Base-by-base conservation (phyloP, 2,329 filamentous ascomycete species). In the Microascus cirrosus region DNA sequence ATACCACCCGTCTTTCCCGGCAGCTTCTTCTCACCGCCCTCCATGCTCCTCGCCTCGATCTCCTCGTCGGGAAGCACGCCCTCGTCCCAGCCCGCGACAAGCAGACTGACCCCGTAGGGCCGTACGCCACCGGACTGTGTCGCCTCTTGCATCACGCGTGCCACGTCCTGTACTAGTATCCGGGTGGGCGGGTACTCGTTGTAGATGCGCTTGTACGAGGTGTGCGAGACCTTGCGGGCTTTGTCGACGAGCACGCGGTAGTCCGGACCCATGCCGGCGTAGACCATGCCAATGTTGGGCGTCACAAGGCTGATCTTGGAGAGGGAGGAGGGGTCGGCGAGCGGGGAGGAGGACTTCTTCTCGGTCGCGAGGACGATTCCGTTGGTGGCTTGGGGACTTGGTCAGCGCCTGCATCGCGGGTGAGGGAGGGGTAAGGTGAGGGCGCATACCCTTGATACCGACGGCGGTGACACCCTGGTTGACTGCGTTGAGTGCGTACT, bases 171-270 rank as follows among this genome's bases (percentile, higher is more conserved):
- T 59, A 99, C 94, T 77, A 99, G 83, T 87, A 99, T 99, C 73
- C 94, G 86, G 59, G 94, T 99, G 6, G 94, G 94, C n/a, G 94
- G 94, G 78, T 99, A 99, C 78, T 99, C 94, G 77, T 99, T 99
- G 81, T 99, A 99, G 78, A 99, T 92, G 74, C 94, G 90, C 84
- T 99, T 99, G 85, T 99, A 99, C 73, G 86, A 88, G 54, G 94
- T 95, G 77, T 99, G 94, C 59, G 92, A 96, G 65, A 96, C 94
- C 76, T 97, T 99, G 70, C 94, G 91, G 66, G 94, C 94, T 74
- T 92, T 93, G 80, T 99, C 94, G 66, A 97, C 94, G 58, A 99
- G 83, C 59, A 99, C 90, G 73, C 94, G 86, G 79, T 97, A 99
- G 75, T 99, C 94, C 60, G 94, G 94, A 34, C 94, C 93, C 94